Evolutionary conservation across 495 filamentous ascomycete species (phyloP), one percentile per base, ranked within the genome.

Genomic region (Aspergillus bertholletiae): DNA sequence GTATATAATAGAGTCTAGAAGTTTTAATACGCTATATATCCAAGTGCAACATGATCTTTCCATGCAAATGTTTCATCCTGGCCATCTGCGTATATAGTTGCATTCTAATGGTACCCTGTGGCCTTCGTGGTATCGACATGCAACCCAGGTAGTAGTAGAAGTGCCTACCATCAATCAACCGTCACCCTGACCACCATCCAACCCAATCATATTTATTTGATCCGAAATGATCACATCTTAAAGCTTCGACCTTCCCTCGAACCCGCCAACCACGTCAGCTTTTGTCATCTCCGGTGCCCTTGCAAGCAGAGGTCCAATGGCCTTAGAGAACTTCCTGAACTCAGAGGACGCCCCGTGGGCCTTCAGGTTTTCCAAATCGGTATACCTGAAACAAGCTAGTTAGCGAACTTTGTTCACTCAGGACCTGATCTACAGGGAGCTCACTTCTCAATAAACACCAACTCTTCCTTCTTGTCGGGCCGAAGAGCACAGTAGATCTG

Each of bases 231-330:
- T 7, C 26, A 28, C 7, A 12, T 11, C 18, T 39, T 53, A 61
- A 49, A 62, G 52, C 56, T 62, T 62, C 22, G 59, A 47, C 49
- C 59, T 53, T 5, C 55, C 56, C 17, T 58, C 53, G 49, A 62
- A 52, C 22, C 59, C 59, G 28, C n/a, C 55, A 11, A 62, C 30
- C 40, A 58, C 58, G 5, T 21, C 28, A 6, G 55, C 55, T 17
- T 51, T 34, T 40, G 49, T 57, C 24, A 58, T 56, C 18, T 62
- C 51, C 9, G 59, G 52, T 17, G 56, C 22, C 55, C 51, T 23
- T 5, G 59, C 55, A 44, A 62, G 21, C 9, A 24, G 27, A 0
- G 52, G 49, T 8, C 49, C 59, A 41, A 62, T 39, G 13, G 52
- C 49, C n/a, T 39, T 55, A 0, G 37, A 43, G 39, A 62, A 62